Conservation (phyloP, 768 basidiomycete genomes). For the Pisolithus microcarpus region DNA sequence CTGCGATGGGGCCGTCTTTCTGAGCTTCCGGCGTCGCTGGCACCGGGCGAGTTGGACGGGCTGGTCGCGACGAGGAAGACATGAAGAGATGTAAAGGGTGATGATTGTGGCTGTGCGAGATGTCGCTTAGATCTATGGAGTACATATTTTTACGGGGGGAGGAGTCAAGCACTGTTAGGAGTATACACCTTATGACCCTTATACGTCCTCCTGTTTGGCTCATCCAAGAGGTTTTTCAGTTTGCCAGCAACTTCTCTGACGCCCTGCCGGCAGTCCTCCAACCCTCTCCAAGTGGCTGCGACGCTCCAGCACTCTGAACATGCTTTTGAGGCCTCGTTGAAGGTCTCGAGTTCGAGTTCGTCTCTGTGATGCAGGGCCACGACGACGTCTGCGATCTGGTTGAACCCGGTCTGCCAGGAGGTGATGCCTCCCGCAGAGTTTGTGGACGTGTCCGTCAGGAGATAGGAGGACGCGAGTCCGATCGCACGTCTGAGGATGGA, state of each 20-base stretch:
- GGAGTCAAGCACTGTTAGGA: constrained; percentile 15
- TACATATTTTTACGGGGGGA: background rate
- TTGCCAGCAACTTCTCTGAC: constrained; percentile 56
- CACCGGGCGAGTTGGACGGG: constrained; percentile 10
- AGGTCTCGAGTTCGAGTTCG: constrained; percentile 71
- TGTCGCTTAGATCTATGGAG: background rate
- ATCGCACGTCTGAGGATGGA: constrained; percentile 54
- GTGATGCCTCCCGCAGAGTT: constrained; percentile 48
- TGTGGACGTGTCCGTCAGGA: constrained; percentile 65
- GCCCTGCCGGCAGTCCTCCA: constrained; percentile 56
- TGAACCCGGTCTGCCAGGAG: constrained; percentile 64
- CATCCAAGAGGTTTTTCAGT: constrained; percentile 43
- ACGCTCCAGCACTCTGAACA: constrained; percentile 81
- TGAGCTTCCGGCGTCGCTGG: background rate
- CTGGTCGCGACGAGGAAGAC: background rate
- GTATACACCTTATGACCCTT: constrained; percentile 27
- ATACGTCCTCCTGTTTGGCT: constrained; percentile 27
- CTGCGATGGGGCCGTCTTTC: constrained; percentile 21
- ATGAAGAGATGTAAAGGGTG: background rate
- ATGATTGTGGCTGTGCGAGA: background rate
- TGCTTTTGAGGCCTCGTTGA: constrained; percentile 51
- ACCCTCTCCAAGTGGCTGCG: constrained; percentile 58
- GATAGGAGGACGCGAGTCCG: constrained; percentile 71
- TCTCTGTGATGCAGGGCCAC: constrained; percentile 59
- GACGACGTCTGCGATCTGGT: constrained; percentile 62